phyloP scores from a whole-genome alignment of 768 basidiomycete species.

The Pleurotus djamor region DNA sequence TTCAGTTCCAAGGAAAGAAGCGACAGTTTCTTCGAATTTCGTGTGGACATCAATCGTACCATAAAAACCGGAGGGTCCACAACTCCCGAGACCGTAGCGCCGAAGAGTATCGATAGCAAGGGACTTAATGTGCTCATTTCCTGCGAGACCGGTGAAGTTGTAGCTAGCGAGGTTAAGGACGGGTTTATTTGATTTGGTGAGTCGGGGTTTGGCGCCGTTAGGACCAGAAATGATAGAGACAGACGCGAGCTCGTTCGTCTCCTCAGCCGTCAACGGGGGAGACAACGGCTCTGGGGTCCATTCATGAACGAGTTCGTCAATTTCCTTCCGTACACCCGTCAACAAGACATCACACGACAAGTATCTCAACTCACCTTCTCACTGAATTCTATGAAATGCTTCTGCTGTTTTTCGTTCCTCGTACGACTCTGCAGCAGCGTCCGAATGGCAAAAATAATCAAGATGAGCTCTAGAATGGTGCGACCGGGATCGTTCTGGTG shows the following conservation, averaged over 20 bases:
- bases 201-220: slow-evolving; percentile 80
- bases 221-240: slow-evolving; percentile 80
- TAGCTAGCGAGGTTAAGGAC: slow-evolving; percentile 85
- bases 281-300: slow-evolving; percentile 89
- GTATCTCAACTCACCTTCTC: slow-evolving; percentile 67
- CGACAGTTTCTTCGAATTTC: slow-evolving; percentile 84
- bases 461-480: slow-evolving; percentile 84
- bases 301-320: slow-evolving; percentile 94
- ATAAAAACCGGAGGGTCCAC: slow-evolving; percentile 97
- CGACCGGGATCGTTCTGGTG: slow-evolving; percentile 96
- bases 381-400: slow-evolving; percentile 87
- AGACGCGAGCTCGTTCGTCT: slow-evolving; percentile 66
- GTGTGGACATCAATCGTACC: slow-evolving; percentile 95
- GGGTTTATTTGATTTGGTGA: slow-evolving; percentile 68
- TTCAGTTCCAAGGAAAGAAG: slow-evolving; percentile 89
- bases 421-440: slow-evolving; percentile 92
- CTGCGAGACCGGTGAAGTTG: slow-evolving; percentile 90
- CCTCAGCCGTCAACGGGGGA: slow-evolving; percentile 53
- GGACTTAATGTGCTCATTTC: slow-evolving; percentile 85
- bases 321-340: slow-evolving; percentile 59
- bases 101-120: slow-evolving; percentile 80
- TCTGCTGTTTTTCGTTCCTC: slow-evolving; percentile 77
- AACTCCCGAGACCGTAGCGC: slow-evolving; percentile 92
- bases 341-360: background rate
- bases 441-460: slow-evolving; percentile 84